Conservation (phyloP, 306 rosid genomes). For the Boehmeria nivea region DNA sequence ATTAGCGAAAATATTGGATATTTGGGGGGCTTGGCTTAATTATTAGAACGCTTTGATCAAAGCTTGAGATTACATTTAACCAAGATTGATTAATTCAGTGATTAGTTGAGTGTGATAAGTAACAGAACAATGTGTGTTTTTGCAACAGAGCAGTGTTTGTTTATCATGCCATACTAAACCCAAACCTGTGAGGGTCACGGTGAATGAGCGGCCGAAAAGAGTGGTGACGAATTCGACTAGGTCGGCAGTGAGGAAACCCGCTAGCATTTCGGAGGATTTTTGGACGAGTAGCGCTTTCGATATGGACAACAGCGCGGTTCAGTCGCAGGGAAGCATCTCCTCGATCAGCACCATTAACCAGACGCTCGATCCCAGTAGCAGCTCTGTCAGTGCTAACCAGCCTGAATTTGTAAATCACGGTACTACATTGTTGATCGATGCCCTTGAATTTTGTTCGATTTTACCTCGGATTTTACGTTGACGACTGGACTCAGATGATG, state of each 20-base stretch:
- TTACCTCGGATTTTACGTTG: too few relatives aligned
- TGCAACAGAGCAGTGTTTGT: conserved; percentile 99
- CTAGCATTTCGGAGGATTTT: conserved; percentile 67
- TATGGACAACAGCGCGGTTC: conserved; percentile 88
- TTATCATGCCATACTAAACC: conserved; percentile 66
- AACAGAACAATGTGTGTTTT: conserved; percentile 57
- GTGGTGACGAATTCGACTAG: conserved; percentile 16
- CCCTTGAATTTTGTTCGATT: conserved; percentile 7
- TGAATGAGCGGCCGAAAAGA: conserved; percentile 38
- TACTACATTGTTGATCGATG: conserved; percentile 13
- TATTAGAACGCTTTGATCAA: too few relatives aligned
- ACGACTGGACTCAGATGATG: too few relatives aligned
- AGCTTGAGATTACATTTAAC: too few relatives aligned
- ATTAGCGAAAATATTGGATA: neutral
- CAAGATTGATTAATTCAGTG: neutral
- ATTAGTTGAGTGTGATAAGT: conserved; percentile 40
- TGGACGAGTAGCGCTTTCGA: conserved; percentile 92
- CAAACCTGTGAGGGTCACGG: conserved; percentile 16
- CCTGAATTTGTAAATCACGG: conserved; percentile 80
- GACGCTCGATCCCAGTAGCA: conserved; percentile 46
- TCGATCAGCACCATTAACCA: conserved; percentile 71
- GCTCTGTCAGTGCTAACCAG: conserved; percentile 40
- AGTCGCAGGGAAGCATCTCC: conserved; percentile 85
- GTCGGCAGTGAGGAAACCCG: conserved; percentile 40
- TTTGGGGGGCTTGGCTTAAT: too few relatives aligned